Conservation (phyloP, 805 yeast species). For the Yarrowia sp. region DNA sequence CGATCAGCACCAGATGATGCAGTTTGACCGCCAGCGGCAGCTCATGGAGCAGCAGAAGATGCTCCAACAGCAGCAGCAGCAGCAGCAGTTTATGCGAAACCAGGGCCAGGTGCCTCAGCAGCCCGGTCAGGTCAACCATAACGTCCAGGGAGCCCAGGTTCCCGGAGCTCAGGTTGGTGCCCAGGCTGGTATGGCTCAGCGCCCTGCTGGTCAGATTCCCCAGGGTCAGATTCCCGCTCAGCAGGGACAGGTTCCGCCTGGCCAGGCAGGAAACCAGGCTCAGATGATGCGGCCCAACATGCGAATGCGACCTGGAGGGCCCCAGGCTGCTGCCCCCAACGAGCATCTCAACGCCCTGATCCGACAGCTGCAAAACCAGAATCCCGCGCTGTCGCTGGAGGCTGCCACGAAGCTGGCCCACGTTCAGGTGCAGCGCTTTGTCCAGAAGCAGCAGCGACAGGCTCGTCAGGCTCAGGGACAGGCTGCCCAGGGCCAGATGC, state of each 20-base stretch:
- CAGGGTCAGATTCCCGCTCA: slow-evolving; percentile 11
- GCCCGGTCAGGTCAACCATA: slow-evolving; percentile 12
- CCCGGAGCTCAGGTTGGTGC: no score
- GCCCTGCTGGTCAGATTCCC: not conserved
- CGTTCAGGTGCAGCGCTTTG: slow-evolving; percentile 37
- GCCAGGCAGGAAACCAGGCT: slow-evolving; percentile 2
- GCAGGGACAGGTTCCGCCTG: not conserved
- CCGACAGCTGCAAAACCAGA: slow-evolving; percentile 33
- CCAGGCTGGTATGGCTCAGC: slow-evolving; percentile 12
- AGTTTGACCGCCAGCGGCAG: slow-evolving; percentile 37
- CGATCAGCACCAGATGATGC: slow-evolving; percentile 35
- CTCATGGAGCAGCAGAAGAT: slow-evolving; percentile 37
- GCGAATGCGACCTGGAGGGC: slow-evolving; percentile 17
- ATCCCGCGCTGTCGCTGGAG: slow-evolving; percentile 38
- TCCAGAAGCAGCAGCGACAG: slow-evolving; percentile 33
- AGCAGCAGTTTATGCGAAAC: slow-evolving; percentile 24
- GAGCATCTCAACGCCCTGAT: slow-evolving; percentile 33
- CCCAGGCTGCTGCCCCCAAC: slow-evolving; percentile 27
- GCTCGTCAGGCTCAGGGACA: slow-evolving; percentile 28
- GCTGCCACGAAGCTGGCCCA: slow-evolving; percentile 39
- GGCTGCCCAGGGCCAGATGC: slow-evolving; percentile 11
- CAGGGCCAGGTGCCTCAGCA: slow-evolving; percentile 15
- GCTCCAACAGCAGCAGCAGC: slow-evolving; percentile 31
- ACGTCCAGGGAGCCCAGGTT: not conserved
- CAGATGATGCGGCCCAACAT: slow-evolving; percentile 13